Evolutionary conservation across 2,329 filamentous ascomycete species (phyloP).

Genomic region (Pyrenochaeta sp.): DNA sequence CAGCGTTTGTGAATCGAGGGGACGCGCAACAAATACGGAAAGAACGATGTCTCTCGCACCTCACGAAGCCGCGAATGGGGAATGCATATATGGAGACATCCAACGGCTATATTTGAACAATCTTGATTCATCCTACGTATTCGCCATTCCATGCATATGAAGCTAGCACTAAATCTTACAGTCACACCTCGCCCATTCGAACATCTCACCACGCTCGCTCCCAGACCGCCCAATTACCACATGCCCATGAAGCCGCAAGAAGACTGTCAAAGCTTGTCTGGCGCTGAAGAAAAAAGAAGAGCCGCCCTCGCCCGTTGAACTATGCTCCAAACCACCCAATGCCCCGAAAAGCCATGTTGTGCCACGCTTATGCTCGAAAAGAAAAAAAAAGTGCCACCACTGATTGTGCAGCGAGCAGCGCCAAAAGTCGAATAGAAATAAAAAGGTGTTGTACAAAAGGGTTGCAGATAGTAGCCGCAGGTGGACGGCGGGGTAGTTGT

Average conservation of each 20-base stretch:
- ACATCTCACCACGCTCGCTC: slow-evolving; percentile 2
- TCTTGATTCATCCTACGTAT: slow-evolving; percentile 37
- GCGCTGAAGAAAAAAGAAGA: slow-evolving; percentile 12
- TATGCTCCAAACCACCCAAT: slow-evolving; percentile 22
- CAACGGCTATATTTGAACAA: slow-evolving; percentile 2
- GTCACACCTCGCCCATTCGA: slow-evolving; percentile 5
- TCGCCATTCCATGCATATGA: slow-evolving; percentile 14
- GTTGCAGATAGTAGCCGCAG: slow-evolving; percentile 6
- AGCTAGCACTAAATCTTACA: slow-evolving; percentile 21
- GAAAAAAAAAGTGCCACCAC: not conserved
- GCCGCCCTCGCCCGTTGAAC: not conserved
- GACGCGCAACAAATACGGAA: not conserved
- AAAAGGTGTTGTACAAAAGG: slow-evolving; percentile 20
- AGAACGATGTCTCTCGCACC: too few species aligned
- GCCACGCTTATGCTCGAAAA: slow-evolving; percentile 21
- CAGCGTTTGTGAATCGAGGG: not conserved
- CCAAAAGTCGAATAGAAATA: slow-evolving; percentile 5
- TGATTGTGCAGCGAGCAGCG: slow-evolving; percentile 8
- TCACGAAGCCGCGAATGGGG: not conserved
- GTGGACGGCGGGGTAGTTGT: not conserved
- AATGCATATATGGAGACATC: not conserved
- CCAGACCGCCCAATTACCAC: slow-evolving; percentile 14
- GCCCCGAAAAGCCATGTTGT: slow-evolving; percentile 11
- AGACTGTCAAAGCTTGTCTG: slow-evolving; percentile 31
- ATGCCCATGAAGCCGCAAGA: slow-evolving; percentile 5